Evolutionary conservation across 1,284 basidiomycete genomes (phyloP).

Genomic region (Apiotrichum laibachii): DNA sequence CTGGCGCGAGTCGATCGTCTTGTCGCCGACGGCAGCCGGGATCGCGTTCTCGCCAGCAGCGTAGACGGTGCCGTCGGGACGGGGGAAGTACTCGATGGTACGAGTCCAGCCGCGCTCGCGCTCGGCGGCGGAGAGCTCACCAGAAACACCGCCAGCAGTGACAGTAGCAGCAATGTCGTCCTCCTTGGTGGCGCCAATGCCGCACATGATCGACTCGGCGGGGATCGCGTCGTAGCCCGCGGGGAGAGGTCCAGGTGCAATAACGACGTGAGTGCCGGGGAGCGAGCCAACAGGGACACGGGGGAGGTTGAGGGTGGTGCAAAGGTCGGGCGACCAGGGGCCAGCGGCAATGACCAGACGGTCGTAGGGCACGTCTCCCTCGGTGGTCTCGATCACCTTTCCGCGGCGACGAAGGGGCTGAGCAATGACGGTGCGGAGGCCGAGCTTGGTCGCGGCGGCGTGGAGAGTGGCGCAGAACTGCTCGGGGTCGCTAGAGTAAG

Average conservation of each 20-base stretch:
- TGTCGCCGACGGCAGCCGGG: slow-evolving; percentile 8
- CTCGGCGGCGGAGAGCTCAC: slow-evolving; percentile 6
- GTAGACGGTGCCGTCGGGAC: slow-evolving; percentile 14
- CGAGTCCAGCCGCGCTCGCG: slow-evolving; percentile 12
- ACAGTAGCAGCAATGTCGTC: slow-evolving; percentile 5
- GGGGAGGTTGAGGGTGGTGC: slow-evolving; percentile 10
- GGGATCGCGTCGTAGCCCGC: slow-evolving; percentile 7
- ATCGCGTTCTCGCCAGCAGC: slow-evolving; percentile 18
- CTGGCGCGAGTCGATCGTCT: slow-evolving; percentile 6
- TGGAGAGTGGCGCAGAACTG: slow-evolving; percentile 13
- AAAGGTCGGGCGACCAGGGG: slow-evolving; percentile 16
- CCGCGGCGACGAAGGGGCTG: slow-evolving; percentile 8
- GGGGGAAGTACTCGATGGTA: slow-evolving; percentile 18
- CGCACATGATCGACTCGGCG: slow-evolving; percentile 15
- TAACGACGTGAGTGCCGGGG: slow-evolving; percentile 12
- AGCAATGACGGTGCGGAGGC: slow-evolving; percentile 15
- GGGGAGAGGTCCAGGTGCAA: slow-evolving; percentile 3
- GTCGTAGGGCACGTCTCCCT: slow-evolving; percentile 12
- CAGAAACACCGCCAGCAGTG: background rate
- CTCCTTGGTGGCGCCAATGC: slow-evolving; percentile 3
- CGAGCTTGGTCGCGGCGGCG: slow-evolving; percentile 8
- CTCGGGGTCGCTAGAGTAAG: slow-evolving; percentile 8
- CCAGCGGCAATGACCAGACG: slow-evolving; percentile 17
- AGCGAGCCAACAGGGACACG: slow-evolving; percentile 10
- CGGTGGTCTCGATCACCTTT: slow-evolving; percentile 5